Evolutionary conservation across 2,329 filamentous ascomycete genomes (phyloP), one percentile per base, ranked within the genome.

Genomic region (Pestalotiopsis sp.): DNA sequence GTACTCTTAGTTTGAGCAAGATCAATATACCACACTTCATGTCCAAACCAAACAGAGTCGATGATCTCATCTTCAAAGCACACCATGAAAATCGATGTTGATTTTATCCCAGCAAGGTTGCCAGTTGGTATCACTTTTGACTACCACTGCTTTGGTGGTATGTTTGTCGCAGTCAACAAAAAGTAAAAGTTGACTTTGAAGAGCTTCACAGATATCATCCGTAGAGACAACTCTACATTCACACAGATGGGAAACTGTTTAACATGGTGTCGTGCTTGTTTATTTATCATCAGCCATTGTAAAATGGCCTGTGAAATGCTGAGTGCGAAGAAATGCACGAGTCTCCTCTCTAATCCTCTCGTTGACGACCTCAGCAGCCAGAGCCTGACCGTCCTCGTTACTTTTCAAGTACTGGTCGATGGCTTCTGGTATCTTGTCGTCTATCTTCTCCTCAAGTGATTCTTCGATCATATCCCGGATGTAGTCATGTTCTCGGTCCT

Each of bases 401-500:
- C 27, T 61, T 9, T 49, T 59, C 6, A 67, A 67, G 57, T 62
- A 67, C 39, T 61, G 39, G 4, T 45, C n/a, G 36, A 67, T 38
- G 6, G 60, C 39, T 11, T 67, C 66, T 5, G 66, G 66, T 20
- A 67, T 31, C 39, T 67, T 61, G 25, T 61, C 66, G n/a, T 61
- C 59, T 20, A 61, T 41, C 20, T 39, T 61, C 27, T 41, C 66
- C 23, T 62, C 60, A 41, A 67, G 27, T 4, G 56, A 36, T 4
- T 67, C 66, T 17, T 67, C 66, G 38, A 62, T 57, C 66, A 62
- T 39, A 20, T 67, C 66, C 39, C 52, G 59, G 6, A 67, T 61
- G 39, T 62, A 62, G 38, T 67, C 66, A 25, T 62, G 66, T 11
- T 59, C 60, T 57, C 52, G 61, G 25, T 67, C 66, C 20, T 67